A percentile compares a stretch with the other conserved stretches of the same genome.
Conservation (phyloP, 768 basidiomycete species). For the Boletus subparvulus region DNA sequence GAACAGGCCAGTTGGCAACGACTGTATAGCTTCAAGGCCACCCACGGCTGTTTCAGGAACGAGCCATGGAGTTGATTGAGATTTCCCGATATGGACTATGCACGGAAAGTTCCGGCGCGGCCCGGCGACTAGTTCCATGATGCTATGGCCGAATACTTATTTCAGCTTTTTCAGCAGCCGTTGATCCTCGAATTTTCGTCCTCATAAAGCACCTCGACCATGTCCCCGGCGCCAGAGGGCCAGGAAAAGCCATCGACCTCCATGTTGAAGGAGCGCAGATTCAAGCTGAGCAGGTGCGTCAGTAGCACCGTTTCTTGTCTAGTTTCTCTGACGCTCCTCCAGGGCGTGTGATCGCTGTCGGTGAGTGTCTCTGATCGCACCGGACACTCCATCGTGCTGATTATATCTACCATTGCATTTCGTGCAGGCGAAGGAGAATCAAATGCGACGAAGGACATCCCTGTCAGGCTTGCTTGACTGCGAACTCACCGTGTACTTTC, state of each 20-base stretch:
- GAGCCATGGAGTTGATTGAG: conserved; percentile 9
- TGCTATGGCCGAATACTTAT: conserved; percentile 28
- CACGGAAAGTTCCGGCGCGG: conserved; percentile 30
- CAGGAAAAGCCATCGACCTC: conserved; percentile 48
- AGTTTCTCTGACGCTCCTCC: conserved; percentile 11
- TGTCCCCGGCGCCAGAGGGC: conserved; percentile 33
- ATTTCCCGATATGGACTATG: conserved; percentile 29
- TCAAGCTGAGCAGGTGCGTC: conserved; percentile 81
- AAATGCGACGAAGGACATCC: conserved; percentile 90
- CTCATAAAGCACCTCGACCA: conserved; percentile 11
- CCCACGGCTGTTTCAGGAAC: conserved; percentile 33
- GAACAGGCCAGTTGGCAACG: conserved; percentile 15
- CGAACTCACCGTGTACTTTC: conserved; percentile 80
- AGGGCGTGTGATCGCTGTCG: conserved; percentile 91
- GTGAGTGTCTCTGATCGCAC: conserved; percentile 45
- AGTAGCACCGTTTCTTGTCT: background rate
- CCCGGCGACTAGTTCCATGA: conserved; percentile 18
- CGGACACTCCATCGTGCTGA: background rate
- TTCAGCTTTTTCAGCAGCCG: conserved; percentile 8
- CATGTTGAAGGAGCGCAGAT: conserved; percentile 75
- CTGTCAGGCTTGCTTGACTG: conserved; percentile 83
- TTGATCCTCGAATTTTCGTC: conserved; percentile 8
- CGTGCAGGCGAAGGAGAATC: conserved; percentile 69
- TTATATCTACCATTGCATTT: background rate
- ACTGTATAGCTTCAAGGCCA: background rate